Percentiles rank a stretch among this genome's conserved stretches.
Conservation (phyloP, 768 basidiomycete species). For the Termitomyces sp. region DNA sequence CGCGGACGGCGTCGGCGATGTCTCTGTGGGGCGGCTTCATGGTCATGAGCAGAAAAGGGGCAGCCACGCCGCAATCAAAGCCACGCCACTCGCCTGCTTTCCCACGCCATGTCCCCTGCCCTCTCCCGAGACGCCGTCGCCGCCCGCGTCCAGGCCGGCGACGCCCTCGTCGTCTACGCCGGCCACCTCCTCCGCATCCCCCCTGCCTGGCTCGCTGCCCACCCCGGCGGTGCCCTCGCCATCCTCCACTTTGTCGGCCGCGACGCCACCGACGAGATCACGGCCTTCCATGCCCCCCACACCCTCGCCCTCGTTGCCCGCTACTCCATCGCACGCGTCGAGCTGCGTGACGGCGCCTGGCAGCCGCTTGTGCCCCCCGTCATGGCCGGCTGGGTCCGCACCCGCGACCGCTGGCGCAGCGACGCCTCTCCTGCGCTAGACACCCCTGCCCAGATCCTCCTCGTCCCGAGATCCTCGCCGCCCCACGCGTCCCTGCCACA, state of each 20-base stretch:
- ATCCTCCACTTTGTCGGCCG: conserved; percentile 94
- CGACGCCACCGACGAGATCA: conserved; percentile 92
- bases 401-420: conserved; percentile 47
- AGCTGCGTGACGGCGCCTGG: conserved; percentile 46
- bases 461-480: too few species aligned
- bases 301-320: conserved; percentile 49
- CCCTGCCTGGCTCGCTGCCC: conserved; percentile 69
- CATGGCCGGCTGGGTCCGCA: conserved; percentile 76
- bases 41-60: too few species aligned
- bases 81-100: not conserved
- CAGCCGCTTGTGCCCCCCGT: conserved; percentile 80
- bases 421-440: conserved; percentile 35
- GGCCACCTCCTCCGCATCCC: conserved; percentile 62
- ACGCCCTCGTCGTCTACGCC: conserved; percentile 69
- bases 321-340: conserved; percentile 67
- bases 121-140: conserved; percentile 48
- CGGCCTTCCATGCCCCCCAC: conserved; percentile 76
- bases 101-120: conserved; percentile 10
- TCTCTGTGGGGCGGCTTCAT: conserved; percentile 9
- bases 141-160: conserved; percentile 66
- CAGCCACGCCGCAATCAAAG: too few species aligned
- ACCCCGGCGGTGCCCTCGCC: conserved; percentile 86
- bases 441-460: conserved; percentile 48
- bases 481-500: too few species aligned
- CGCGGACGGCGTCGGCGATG: conserved; percentile 60